Conservation (phyloP, 495 filamentous ascomycete genomes). For the Trichocladium uniseriatum region DNA sequence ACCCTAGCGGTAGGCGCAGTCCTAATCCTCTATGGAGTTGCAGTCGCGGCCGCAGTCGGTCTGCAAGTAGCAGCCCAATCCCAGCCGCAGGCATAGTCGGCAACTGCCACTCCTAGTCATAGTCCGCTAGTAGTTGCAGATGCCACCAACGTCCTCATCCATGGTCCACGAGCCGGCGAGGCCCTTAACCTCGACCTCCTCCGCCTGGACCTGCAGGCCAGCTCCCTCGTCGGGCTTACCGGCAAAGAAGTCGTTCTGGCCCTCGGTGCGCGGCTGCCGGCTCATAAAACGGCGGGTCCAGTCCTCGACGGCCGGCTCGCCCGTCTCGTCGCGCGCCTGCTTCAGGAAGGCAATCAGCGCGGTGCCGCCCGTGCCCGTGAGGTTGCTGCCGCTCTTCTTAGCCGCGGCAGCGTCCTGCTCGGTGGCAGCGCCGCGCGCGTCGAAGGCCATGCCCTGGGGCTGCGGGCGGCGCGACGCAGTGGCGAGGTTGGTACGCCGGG, state of each 20-base stretch:
- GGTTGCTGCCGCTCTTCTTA: conserved; percentile 38
- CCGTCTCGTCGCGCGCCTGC: conserved; percentile 89
- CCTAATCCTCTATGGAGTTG: no score
- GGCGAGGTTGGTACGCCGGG: conserved; percentile 54
- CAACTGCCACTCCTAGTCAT: no score
- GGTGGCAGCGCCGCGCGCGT: conserved; percentile 16
- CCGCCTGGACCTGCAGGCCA: conserved; percentile 22
- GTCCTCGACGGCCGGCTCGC: conserved; percentile 77
- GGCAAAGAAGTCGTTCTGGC: conserved; percentile 46
- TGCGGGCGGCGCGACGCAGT: conserved; percentile 44
- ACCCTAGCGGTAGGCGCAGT: no score
- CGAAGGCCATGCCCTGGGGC: conserved; percentile 28
- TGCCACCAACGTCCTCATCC: conserved; percentile 61
- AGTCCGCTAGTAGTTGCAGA: conserved; percentile 40
- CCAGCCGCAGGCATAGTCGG: no score
- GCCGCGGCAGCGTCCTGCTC: conserved; percentile 14
- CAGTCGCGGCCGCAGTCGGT: no score
- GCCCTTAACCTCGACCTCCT: conserved; percentile 65
- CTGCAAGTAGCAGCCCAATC: no score
- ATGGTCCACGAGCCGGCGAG: conserved; percentile 79
- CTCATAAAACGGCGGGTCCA: conserved; percentile 73
- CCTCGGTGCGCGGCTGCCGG: conserved; percentile 35
- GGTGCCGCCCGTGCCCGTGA: conserved; percentile 88
- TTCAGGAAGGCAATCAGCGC: conserved; percentile 88
- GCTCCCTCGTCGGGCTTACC: conserved; percentile 46